Evolutionary conservation across 768 basidiomycete genomes (phyloP), one percentile per base, ranked within the genome.

Genomic region (Sporobolomyces phaffii): DNA sequence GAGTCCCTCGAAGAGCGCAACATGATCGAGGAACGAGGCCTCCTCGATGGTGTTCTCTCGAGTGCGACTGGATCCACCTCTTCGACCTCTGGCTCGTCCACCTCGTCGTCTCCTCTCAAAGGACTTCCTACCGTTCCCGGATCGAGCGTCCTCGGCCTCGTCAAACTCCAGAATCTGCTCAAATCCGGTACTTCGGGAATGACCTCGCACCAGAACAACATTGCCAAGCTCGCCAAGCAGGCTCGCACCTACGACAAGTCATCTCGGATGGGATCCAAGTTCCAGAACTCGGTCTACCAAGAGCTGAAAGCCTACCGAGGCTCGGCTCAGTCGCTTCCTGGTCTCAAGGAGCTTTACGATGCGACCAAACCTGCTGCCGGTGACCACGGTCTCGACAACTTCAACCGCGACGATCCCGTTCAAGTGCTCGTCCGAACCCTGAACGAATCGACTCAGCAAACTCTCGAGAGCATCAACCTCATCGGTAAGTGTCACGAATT

Each of bases 221-320:
- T 65, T 24, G 56, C 49, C 40, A 59, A 58, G 10, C 57, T 60
- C 31, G 64, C 64, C 33, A 50, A 49, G 13, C 47, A 58, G 22
- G 64, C 64, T 26, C 56, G 48, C 29, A 65, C 29, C 29, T 59
- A 65, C 43, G 43, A 58, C 64, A 59, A 65, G 50, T 50, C 50
- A 14, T 54, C 64, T 0, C 48, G 58, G 2, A 60, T 44, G 57
- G 56, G 49, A n/a, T 58, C 56, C 17, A 44, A 38, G 14, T 65
- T 60, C 51, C 58, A 65, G 22, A 60, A 65, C 64, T 38, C 33
- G 33, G 64, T 65, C 43, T 65, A 54, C 52, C 50, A 60, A n/a
- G 58, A 65, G 51, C 59, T 65, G n/a, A 60, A 65, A 38, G 64
- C 64, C 3, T 65, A 65, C 44, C 64, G 59, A 28, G 64, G 51